Percentiles rank a stretch among this genome's conserved stretches.
Evolutionary conservation across 257 asterid species (phyloP).

Genomic region (Gynochthodes officinalis): DNA sequence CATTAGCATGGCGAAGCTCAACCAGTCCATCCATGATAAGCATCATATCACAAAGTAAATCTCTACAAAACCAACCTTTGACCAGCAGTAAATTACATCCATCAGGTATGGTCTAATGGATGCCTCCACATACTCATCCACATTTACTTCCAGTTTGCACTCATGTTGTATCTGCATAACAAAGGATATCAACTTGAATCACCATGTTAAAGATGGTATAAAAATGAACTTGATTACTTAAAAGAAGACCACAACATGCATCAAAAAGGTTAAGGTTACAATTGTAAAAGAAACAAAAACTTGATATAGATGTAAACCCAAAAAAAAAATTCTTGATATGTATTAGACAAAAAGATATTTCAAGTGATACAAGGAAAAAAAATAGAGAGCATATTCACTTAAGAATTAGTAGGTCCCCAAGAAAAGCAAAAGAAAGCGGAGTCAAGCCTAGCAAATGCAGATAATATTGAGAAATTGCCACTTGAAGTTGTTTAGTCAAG

Average conservation of each 20-base stretch:
- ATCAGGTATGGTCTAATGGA: constrained; percentile 81
- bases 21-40: neutral
- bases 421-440: neutral
- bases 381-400: neutral
- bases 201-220: neutral
- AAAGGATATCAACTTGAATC: neutral
- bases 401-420: no score
- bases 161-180: constrained; percentile 84
- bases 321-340: neutral
- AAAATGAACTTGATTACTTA: neutral
- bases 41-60: neutral
- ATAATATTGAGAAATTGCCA: no score
- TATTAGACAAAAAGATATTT: neutral
- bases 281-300: neutral
- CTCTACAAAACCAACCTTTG: constrained; percentile 58
- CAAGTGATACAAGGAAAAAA: neutral
- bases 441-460: neutral
- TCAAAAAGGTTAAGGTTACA: neutral
- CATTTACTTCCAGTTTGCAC: constrained; percentile 86
- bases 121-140: constrained; percentile 96
- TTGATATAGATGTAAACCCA: neutral
- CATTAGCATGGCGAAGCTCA: neutral
- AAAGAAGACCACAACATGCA: neutral
- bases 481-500: no score
- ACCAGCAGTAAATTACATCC: constrained; percentile 98